phyloP scores from a whole-genome alignment of 2,329 filamentous ascomycete species.

The Rhinocladiella mackenziei region DNA sequence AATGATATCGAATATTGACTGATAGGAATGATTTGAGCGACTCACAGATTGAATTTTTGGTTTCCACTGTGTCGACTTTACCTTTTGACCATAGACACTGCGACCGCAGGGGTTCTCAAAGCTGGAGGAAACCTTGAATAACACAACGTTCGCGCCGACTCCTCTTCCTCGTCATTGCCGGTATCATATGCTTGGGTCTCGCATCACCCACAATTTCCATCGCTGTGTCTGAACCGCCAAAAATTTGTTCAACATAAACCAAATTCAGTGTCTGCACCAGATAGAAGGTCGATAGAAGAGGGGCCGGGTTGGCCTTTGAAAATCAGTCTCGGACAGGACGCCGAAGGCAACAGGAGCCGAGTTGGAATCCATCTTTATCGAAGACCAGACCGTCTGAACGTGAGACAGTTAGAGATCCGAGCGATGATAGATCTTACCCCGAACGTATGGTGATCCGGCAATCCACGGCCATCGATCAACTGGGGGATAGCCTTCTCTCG shows the following conservation, averaged over 20 bases:
- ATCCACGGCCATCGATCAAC: too few relatives aligned
- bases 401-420: too few relatives aligned
- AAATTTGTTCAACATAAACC: background rate
- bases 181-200: constrained; percentile 7
- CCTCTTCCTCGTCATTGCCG: constrained; percentile 8
- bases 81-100: constrained; percentile 10
- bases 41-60: background rate
- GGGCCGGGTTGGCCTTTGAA: constrained; percentile 2
- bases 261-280: background rate
- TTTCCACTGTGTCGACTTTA: constrained; percentile 10
- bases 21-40: background rate
- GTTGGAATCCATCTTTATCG: too few relatives aligned
- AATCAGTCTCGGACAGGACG: too few relatives aligned
- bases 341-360: too few relatives aligned
- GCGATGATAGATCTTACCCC: too few relatives aligned
- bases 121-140: constrained; percentile 9
- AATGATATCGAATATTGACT: too few relatives aligned
- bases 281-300: constrained; percentile 13
- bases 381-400: too few relatives aligned
- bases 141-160: constrained; percentile 10
- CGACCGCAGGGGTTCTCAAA: constrained; percentile 16
- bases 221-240: constrained; percentile 6
- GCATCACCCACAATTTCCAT: constrained; percentile 9
- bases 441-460: too few relatives aligned
- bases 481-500: too few relatives aligned